Evolutionary conservation across 2,329 filamentous ascomycete genomes (phyloP), one percentile per base, ranked within the genome.

Genomic region (Fusarium sp.): DNA sequence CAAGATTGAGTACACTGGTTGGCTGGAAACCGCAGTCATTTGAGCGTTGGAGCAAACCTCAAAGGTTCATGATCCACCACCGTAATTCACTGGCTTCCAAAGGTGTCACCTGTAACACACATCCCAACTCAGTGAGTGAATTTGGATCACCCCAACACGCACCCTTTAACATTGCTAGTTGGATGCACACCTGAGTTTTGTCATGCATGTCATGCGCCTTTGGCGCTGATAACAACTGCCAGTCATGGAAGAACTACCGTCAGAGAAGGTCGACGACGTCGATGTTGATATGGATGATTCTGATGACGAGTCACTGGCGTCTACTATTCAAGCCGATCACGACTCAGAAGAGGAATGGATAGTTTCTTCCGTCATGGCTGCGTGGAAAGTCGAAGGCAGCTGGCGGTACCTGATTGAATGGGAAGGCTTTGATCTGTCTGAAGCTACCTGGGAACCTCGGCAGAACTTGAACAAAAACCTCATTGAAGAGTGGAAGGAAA

Each of bases 301-400:
- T 16, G 78, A 81, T 32, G 70, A 65, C n/a, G 59, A 75, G 20
- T 80, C 78, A 7, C 24, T 80, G 27, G 71, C 77, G 5, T 82
- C 81, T 12, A 80, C 80, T 5, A 65, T 78, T 13, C 75, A 75
- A 16, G 75, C 78, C 22, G 70, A 74, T 9, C 55, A 70, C 40
- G 81, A 83, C 6, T 76, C 80, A 12, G 79, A 83, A 18, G 77
- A 82, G 8, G 84, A 85, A 64, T 90, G 85, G 75, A 75, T 79
- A 8, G 83, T 90, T 8, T 84, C 86, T 43, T 77, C 78, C 13
- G 84, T 91, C 43, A 78, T 90, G 8, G 83, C 84, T 0, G 83
- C 88, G 65, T 80, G 78, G 10, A 56, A 70, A 6, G 61, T 79
- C 5, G 62, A 74, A 5, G 77, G 75, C 5, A 49, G 65, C 24